Base-by-base conservation (phyloP, 345 rosid genomes). In the Atalantia buxifolia region DNA sequence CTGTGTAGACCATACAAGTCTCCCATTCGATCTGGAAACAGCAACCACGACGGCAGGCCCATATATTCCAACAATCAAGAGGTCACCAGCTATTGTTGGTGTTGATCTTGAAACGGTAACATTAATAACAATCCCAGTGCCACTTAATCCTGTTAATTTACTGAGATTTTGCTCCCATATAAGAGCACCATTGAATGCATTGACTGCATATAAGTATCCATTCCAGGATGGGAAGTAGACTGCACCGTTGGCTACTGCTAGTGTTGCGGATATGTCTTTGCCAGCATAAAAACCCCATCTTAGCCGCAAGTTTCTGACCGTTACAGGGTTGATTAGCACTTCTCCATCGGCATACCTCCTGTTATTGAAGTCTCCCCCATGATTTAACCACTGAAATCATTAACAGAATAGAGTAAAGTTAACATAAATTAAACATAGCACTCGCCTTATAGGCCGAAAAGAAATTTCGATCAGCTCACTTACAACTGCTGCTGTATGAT, bases 181-280 rank as follows among this genome's bases (percentile, higher is more conserved):
- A 53, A 83, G 83, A 28, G 65, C 69, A 28, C 92, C 92, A 28
- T 24, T 77, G 45, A 79, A 60, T 14, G 92, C 90, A 16, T 77
- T 80, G n/a, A 90, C 84, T 3, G 93, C 91, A 56, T 85, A 87
- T 33, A 90, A 25, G 55, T 74, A 78, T 2, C 90, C 91, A 72
- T 90, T 90, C 91, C 90, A 90, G 14, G 85, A 80, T 12, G 91
- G 90, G 60, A 88, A 87, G 66, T 87, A 88, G 33, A 87, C 85
- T 2, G 77, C 81, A 18, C 85, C 86, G 6, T 80, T 18, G 21
- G 83, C 82, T 9, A 87, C 19, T 5, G 91, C 90, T 0, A 88
- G 90, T 48, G 90, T 88, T 53, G 85, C 88, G 2, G 86, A 72
- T 36, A 84, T 88, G 72, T 90, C 86, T 61, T 74, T 83, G 27